phyloP scores from a whole-genome alignment of 768 basidiomycete species.

The Leccinellum luteum region DNA sequence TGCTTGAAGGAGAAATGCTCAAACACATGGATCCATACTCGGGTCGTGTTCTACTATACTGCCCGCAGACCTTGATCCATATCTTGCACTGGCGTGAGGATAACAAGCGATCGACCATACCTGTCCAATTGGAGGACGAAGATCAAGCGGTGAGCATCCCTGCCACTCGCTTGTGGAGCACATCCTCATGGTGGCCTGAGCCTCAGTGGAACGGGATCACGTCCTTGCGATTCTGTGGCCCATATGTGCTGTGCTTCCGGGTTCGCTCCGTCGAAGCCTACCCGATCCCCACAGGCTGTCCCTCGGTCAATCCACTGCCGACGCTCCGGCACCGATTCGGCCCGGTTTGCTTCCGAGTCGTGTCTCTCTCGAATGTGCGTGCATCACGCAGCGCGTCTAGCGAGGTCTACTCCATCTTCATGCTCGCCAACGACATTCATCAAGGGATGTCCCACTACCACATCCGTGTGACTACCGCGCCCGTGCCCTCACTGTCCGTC shows the following conservation, averaged over 20 bases:
- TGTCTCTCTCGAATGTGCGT: conserved; percentile 42
- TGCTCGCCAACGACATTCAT: conserved; percentile 41
- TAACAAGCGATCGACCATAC: conserved; percentile 19
- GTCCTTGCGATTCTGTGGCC: conserved; percentile 43
- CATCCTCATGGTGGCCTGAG: not conserved
- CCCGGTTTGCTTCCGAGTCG: conserved; percentile 37
- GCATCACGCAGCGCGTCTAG: too few species aligned
- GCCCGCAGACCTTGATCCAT: conserved; percentile 31
- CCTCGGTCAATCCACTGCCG: conserved; percentile 7
- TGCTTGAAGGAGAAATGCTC: conserved; percentile 22
- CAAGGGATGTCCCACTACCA: conserved; percentile 52
- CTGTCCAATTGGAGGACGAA: conserved; percentile 22
- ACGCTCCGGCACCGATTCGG: conserved; percentile 23
- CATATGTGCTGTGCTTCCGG: conserved; percentile 52
- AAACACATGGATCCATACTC: conserved; percentile 34
- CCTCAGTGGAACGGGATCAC: conserved; percentile 42
- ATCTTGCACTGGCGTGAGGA: conserved; percentile 39
- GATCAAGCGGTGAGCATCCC: conserved; percentile 33
- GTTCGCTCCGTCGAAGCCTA: conserved; percentile 49
- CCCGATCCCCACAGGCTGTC: conserved; percentile 14
- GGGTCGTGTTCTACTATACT: conserved; percentile 32
- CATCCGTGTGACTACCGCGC: conserved; percentile 31
- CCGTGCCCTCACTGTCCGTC: conserved; percentile 38
- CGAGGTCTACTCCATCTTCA: conserved; percentile 34
- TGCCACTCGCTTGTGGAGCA: not conserved